Evolutionary conservation across 768 basidiomycete genomes (phyloP).

Genomic region (Suillus brevipes): DNA sequence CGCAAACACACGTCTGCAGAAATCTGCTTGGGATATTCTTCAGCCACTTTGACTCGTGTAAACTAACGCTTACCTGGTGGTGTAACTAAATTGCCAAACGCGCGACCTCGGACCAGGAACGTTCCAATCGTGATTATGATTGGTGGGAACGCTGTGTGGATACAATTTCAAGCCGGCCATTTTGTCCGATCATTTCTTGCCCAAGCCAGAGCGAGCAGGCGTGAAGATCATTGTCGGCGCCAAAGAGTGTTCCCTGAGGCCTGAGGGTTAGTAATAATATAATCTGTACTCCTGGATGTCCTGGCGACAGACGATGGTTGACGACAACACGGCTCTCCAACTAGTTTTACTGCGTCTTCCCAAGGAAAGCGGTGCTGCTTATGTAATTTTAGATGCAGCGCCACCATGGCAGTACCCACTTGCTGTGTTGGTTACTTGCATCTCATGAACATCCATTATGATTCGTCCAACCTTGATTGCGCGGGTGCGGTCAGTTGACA

Average conservation of each 20-base stretch:
- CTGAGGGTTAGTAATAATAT: not conserved
- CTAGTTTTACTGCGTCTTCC: not conserved
- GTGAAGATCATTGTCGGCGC: not conserved
- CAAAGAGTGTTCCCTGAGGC: not conserved
- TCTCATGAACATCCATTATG: not conserved
- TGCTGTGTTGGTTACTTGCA: constrained; percentile 2
- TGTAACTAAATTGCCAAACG: not conserved
- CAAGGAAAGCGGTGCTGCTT: not conserved
- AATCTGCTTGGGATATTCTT: not conserved
- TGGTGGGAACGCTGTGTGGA: not conserved
- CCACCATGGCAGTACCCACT: not conserved
- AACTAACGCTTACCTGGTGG: not conserved
- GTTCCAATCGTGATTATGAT: not conserved
- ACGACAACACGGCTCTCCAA: not conserved
- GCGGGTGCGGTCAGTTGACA: not conserved
- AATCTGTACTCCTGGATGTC: not conserved
- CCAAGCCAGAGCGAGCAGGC: not conserved
- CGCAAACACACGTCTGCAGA: not conserved
- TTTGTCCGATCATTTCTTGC: not conserved
- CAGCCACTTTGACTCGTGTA: not conserved
- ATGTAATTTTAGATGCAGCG: not conserved
- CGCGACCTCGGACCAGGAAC: not conserved
- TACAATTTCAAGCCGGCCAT: not conserved
- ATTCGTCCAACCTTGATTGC: constrained; percentile 2
- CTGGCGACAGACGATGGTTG: constrained; percentile 1